Conservation (phyloP, 106 monocot species). For the Cymbidium sinense region DNA sequence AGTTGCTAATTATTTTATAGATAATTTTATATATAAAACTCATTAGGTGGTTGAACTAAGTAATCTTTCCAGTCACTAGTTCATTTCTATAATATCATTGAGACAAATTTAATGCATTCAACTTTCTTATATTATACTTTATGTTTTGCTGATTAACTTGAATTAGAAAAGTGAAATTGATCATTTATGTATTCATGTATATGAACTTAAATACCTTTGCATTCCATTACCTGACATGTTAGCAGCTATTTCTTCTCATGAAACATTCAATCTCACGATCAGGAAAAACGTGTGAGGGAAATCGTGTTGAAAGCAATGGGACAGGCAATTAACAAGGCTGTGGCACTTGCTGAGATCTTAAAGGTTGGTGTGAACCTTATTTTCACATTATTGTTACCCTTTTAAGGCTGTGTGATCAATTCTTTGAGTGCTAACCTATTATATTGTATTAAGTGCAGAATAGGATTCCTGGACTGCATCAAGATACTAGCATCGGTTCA, state of each 20-base stretch:
- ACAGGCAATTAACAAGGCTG: constrained; percentile 9
- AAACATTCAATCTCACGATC: constrained; percentile 1
- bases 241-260: not conserved
- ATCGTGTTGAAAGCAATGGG: constrained; percentile 11
- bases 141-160: not conserved
- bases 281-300: constrained; percentile 7
- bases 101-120: not conserved
- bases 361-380: not conserved
- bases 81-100: not conserved
- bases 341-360: constrained; percentile 4
- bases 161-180: not conserved
- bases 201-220: not conserved
- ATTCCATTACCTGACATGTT: not conserved
- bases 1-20: too few relatives aligned
- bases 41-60: too few relatives aligned
- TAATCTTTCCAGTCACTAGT: too few relatives aligned
- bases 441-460: constrained; percentile 36
- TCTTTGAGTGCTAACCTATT: not conserved
- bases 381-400: not conserved
- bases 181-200: not conserved
- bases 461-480: constrained; percentile 73
- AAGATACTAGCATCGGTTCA: constrained; percentile 80
- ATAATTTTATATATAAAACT: too few relatives aligned
- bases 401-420: not conserved
- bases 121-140: not conserved